Percentiles rank a stretch among this genome's conserved stretches.
phyloP scores from a whole-genome alignment of 768 basidiomycete species.

The Trametes maxima region DNA sequence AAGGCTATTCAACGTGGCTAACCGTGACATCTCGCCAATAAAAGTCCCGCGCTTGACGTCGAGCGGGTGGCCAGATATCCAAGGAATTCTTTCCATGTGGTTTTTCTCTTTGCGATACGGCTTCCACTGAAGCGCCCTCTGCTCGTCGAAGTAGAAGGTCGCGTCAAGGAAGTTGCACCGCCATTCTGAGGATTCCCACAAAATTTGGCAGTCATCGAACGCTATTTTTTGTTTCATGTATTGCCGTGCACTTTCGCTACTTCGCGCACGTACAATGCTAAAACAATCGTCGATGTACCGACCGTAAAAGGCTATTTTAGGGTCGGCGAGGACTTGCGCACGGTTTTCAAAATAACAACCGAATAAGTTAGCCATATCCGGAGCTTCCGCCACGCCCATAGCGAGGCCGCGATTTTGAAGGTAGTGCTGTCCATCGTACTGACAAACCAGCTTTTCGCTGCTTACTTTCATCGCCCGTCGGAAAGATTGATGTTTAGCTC shows the following conservation, averaged over 20 bases:
- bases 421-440: conserved; percentile 28
- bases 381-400: conserved; percentile 29
- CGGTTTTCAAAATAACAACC: conserved; percentile 29
- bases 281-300: conserved; percentile 39
- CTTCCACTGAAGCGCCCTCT: conserved; percentile 5
- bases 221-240: too few relatives aligned
- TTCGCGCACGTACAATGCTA: conserved; percentile 3
- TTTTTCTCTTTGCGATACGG: conserved; percentile 18
- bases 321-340: conserved; percentile 11
- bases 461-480: not conserved
- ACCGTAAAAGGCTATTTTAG: conserved; percentile 31
- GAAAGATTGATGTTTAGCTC: not conserved
- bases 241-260: not conserved
- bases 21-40: conserved; percentile 24
- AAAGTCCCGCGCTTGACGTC: conserved; percentile 25
- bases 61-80: conserved; percentile 14
- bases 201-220: conserved; percentile 22
- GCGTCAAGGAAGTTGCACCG: conserved; percentile 34
- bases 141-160: conserved; percentile 29
- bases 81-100: conserved; percentile 27
- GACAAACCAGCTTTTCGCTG: not conserved
- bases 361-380: conserved; percentile 37
- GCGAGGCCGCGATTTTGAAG: conserved; percentile 25
- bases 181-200: conserved; percentile 7
- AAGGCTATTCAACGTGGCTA: conserved; percentile 33